Evolutionary conservation across 1,284 basidiomycete species (phyloP).

Genomic region (Puccinia hordei): DNA sequence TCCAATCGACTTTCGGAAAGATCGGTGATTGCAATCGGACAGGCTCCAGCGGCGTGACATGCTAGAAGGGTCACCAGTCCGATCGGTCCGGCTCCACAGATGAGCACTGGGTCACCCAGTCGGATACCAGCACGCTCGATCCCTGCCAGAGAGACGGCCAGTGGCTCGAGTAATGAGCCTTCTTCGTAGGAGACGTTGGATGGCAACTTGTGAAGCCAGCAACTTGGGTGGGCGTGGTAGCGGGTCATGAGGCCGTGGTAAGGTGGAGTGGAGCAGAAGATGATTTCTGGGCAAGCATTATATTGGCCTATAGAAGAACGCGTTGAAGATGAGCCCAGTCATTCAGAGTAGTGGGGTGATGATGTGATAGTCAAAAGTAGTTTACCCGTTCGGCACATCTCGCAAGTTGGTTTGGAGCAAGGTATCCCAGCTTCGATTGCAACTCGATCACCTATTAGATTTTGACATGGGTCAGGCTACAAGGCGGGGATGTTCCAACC

Average conservation of each 20-base stretch:
- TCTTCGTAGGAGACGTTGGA: constrained; percentile 63
- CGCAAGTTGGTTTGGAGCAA: constrained; percentile 49
- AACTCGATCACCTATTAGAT: constrained; percentile 55
- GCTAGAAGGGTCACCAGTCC: constrained; percentile 64
- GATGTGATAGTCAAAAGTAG: not conserved
- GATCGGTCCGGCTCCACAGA: constrained; percentile 64
- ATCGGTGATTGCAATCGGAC: constrained; percentile 65
- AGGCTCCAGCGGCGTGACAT: constrained; percentile 63
- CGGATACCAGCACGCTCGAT: constrained; percentile 63
- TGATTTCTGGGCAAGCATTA: constrained; percentile 45
- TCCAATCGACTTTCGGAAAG: constrained; percentile 63
- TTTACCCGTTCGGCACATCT: constrained; percentile 46
- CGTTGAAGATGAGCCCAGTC: no score
- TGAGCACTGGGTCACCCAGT: constrained; percentile 63
- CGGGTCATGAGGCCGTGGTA: constrained; percentile 58
- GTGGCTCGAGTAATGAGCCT: constrained; percentile 64
- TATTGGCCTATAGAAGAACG: constrained; percentile 47
- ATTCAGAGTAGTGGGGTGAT: no score
- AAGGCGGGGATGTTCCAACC: no score
- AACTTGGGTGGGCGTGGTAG: constrained; percentile 64
- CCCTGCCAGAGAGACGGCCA: constrained; percentile 64
- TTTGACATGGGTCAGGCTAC: no score
- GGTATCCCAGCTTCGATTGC: constrained; percentile 57
- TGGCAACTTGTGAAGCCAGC: constrained; percentile 65
- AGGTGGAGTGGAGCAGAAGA: constrained; percentile 59